These are phyloP conservation scores for Hypoxylon perforatum DNA, from an alignment of 495 filamentous ascomycete genomes.

Conservation along the genomic window DNA sequence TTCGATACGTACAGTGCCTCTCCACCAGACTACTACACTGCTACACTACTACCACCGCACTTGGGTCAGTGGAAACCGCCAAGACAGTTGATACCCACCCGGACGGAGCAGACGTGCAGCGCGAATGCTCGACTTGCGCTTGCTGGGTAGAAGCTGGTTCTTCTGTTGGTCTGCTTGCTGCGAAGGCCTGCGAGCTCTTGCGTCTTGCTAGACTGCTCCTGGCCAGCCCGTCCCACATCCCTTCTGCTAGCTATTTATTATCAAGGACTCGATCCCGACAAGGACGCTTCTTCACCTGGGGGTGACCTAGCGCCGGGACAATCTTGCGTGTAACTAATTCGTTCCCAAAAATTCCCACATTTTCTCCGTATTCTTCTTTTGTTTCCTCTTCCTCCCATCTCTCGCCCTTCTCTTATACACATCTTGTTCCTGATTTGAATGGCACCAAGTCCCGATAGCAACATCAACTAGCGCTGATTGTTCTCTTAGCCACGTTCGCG, in stretches of 20 bases:
- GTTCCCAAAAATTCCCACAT: constrained; percentile 34
- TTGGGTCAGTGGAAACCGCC: constrained; percentile 35
- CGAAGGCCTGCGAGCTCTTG: no score
- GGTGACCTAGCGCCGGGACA: constrained; percentile 44
- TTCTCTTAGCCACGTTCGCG: background rate
- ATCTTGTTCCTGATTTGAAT: constrained; percentile 9
- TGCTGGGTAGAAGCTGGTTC: constrained; percentile 22
- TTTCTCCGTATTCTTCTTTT: constrained; percentile 22
- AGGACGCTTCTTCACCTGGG: constrained; percentile 37
- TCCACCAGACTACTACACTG: constrained; percentile 25
- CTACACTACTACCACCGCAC: background rate
- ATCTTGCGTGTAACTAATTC: constrained; percentile 17
- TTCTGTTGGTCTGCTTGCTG: constrained; percentile 12
- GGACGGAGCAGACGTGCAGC: constrained; percentile 30
- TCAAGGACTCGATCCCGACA: constrained; percentile 31
- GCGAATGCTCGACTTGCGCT: constrained; percentile 10
- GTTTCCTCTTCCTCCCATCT: constrained; percentile 8
- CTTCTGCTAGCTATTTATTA: constrained; percentile 18
- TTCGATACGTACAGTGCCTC: constrained; percentile 7
- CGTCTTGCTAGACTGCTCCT: constrained; percentile 8
- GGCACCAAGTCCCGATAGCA: constrained; percentile 1
- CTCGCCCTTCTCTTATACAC: constrained; percentile 2
- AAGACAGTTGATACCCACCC: constrained; percentile 40
- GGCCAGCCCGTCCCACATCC: constrained; percentile 19
- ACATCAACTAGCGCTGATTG: constrained; percentile 21